Percentiles rank a stretch among this genome's conserved stretches.
These are phyloP conservation scores for Cucumis variabilis DNA, from an alignment of 331 rosid species.

Conservation along the genomic window DNA sequence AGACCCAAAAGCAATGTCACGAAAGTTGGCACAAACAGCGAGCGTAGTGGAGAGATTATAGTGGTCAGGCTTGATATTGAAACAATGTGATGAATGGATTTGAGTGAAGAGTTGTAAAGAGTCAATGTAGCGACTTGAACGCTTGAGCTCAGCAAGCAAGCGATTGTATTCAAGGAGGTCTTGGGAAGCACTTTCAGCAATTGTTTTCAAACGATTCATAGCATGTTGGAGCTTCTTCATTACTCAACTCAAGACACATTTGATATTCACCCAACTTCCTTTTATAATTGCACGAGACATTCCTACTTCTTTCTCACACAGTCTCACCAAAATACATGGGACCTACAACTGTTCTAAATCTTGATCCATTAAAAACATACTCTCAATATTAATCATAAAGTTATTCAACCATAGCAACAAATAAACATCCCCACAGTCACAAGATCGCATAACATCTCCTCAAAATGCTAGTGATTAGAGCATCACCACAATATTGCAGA, in stretches of 20 bases:
- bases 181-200: slow-evolving; percentile 24
- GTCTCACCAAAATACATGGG: not conserved
- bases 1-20: slow-evolving; percentile 44
- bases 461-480: not conserved
- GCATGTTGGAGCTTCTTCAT: slow-evolving; percentile 38
- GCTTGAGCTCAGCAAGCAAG: slow-evolving; percentile 55
- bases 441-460: not conserved
- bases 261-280: not conserved
- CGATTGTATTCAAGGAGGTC: slow-evolving; percentile 55
- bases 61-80: slow-evolving; percentile 55
- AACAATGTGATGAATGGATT: slow-evolving; percentile 52
- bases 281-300: not conserved
- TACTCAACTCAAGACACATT: not conserved
- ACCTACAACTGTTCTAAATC: not conserved
- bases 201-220: slow-evolving; percentile 23
- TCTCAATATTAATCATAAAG: not conserved
- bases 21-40: slow-evolving; percentile 54
- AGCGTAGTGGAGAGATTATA: slow-evolving; percentile 68
- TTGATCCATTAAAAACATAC: not conserved
- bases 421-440: not conserved
- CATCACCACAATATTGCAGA: not conserved
- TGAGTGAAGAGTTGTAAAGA: slow-evolving; percentile 54
- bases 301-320: not conserved
- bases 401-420: not conserved
- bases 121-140: slow-evolving; percentile 48